Evolutionary conservation across 108 stramenopile species (phyloP), one percentile per base, ranked within the genome.

Genomic region (Skeletonema marinoi): DNA sequence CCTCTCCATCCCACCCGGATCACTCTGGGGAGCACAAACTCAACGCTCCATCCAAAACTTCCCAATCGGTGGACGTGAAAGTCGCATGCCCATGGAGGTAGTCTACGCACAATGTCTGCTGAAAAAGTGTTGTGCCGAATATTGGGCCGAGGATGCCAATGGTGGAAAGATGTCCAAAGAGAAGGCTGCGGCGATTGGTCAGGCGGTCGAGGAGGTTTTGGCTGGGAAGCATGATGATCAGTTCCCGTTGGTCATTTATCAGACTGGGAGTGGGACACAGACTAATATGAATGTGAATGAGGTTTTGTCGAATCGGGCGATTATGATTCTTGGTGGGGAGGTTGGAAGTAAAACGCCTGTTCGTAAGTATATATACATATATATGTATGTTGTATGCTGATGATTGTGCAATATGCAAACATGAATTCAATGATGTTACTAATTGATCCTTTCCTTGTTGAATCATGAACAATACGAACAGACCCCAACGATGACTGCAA

Each of bases 211-310:
- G 31, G 98, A 97, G 81, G 93, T 98, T 14, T 87, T 98, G 68
- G 75, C 85, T 6, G 99, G 98, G 65, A 70, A 93, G 42, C 90
- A 93, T 29, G 98, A 98, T 78, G 91, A 85, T 33, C 98, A 99
- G 51, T 98, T 99, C 84, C 99, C 99, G 7, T 81, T 99, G 31
- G 93, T 97, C 8, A 92, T 95, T 41, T 99, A 90, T 73, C 99
- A 99, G 83, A 99, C 99, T 6, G 98, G 99, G 41, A 85, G 82
- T 32, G 99, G 99, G 0, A 99, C 99, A 7, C 99, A 99, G 78
- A 98, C 97, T 35, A 99, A 99, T 80, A 99, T 99, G 99, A 99
- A 99, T 81, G 95, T 95, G 32, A 99, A 99, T 82, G 98, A 99
- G 80, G 99, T 99, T 2, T 78, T 99, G 39, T 88, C 97, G 16